A percentile compares a stretch with the other conserved stretches of the same genome.
phyloP scores from a whole-genome alignment of 306 rosid species.

The Pachyrhizus erosus region DNA sequence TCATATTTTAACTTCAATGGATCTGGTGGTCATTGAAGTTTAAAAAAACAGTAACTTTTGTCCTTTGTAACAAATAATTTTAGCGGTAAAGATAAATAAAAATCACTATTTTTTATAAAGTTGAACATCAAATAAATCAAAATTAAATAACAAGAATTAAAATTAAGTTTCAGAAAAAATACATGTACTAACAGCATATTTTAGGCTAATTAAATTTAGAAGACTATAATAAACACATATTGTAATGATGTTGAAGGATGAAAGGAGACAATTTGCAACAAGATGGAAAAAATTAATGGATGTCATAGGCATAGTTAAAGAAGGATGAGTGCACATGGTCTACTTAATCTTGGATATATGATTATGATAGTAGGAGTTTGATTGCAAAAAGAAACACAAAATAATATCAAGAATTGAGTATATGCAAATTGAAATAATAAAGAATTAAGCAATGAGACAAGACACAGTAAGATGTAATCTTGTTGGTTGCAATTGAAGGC shows the following conservation, averaged over 20 bases:
- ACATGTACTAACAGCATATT: too few species aligned
- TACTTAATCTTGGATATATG: background rate
- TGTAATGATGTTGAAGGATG: background rate
- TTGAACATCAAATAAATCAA: too few species aligned
- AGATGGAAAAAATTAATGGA: background rate
- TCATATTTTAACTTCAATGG: too few species aligned
- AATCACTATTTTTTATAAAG: too few species aligned
- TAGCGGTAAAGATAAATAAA: too few species aligned
- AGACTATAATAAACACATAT: background rate
- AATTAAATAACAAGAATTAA: too few species aligned
- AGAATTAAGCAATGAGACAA: background rate
- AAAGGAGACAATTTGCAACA: background rate
- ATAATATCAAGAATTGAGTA: conserved; percentile 1
- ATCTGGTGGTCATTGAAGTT: too few species aligned
- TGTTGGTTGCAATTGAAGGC: background rate
- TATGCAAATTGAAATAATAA: conserved; percentile 3
- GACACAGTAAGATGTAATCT: background rate
- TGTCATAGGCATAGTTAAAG: background rate
- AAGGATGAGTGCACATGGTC: conserved; percentile 10
- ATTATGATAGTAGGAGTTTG: conserved; percentile 8
- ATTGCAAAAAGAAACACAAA: conserved; percentile 25
- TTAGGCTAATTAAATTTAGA: background rate
- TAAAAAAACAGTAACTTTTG: too few species aligned
- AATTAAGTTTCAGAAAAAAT: too few species aligned
- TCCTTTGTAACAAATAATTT: too few species aligned